Evolutionary conservation across 805 yeast genomes (phyloP).

Genomic region (Ogataea degrootiae): DNA sequence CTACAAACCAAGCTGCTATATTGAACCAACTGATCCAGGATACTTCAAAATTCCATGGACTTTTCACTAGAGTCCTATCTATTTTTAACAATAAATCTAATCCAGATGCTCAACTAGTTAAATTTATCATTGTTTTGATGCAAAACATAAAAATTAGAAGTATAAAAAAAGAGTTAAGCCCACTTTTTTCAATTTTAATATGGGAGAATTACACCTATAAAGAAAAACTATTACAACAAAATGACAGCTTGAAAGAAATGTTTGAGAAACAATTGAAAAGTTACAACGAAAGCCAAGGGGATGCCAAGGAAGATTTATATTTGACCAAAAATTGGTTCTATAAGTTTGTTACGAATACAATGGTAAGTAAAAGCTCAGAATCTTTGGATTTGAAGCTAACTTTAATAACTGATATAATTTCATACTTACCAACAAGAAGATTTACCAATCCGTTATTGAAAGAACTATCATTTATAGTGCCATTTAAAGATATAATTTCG

Average conservation of each 20-base stretch:
- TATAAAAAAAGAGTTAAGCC: slow-evolving; percentile 22
- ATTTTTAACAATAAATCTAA: slow-evolving; percentile 13
- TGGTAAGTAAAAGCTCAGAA: slow-evolving; percentile 4
- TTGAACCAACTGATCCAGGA: slow-evolving; percentile 9
- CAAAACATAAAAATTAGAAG: slow-evolving; percentile 17
- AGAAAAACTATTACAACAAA: slow-evolving; percentile 10
- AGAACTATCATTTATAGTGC: slow-evolving; percentile 22
- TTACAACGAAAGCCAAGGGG: slow-evolving; percentile 13
- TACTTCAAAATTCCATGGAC: slow-evolving; percentile 20
- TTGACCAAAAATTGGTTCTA: slow-evolving; percentile 27
- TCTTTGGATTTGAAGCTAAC: slow-evolving; percentile 12
- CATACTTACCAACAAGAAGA: slow-evolving; percentile 39
- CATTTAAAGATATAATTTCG: background rate
- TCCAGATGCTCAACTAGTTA: slow-evolving; percentile 10
- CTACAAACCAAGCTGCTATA: background rate
- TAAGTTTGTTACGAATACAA: slow-evolving; percentile 12
- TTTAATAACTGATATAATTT: slow-evolving; percentile 27
- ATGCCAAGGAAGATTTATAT: slow-evolving; percentile 11
- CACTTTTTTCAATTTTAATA: slow-evolving; percentile 30
- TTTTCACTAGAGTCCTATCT: slow-evolving; percentile 29
- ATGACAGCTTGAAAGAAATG: slow-evolving; percentile 14
- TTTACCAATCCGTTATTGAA: slow-evolving; percentile 30
- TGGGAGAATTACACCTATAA: slow-evolving; percentile 28
- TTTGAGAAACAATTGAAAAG: slow-evolving; percentile 21
- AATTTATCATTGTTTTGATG: slow-evolving; percentile 22